Evolutionary conservation across 2,329 filamentous ascomycete species (phyloP).

Genomic region (Rhinocladiella similis): DNA sequence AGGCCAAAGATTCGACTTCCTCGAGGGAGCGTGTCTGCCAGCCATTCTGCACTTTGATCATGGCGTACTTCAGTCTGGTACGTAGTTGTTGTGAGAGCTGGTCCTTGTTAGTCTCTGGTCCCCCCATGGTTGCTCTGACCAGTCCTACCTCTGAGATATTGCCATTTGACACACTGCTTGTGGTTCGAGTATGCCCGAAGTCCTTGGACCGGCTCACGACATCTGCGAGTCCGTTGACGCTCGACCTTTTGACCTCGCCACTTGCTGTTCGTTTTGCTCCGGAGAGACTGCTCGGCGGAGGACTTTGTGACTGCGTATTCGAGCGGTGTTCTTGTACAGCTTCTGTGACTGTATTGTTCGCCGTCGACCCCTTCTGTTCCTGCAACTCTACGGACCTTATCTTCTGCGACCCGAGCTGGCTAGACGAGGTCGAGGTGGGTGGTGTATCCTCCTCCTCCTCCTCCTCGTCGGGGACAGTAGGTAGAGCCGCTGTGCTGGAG

Average conservation of each 20-base stretch:
- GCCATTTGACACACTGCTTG: conserved; percentile 21
- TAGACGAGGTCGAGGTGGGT: conserved; percentile 23
- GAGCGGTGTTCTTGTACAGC: background rate
- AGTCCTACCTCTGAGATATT: conserved; percentile 24
- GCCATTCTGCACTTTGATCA: conserved; percentile 88
- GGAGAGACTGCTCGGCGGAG: conserved; percentile 8
- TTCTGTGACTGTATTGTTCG: background rate
- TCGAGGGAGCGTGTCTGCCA: conserved; percentile 79
- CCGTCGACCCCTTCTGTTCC: conserved; percentile 5
- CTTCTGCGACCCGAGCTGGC: conserved; percentile 9
- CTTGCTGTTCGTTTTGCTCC: conserved; percentile 26
- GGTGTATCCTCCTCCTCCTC: conserved; percentile 20
- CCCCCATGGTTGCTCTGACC: background rate
- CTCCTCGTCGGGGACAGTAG: conserved; percentile 5
- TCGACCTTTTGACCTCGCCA: conserved; percentile 24
- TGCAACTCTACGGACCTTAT: conserved; percentile 5
- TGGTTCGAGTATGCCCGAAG: conserved; percentile 16
- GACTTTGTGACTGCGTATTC: conserved; percentile 19
- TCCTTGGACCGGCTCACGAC: conserved; percentile 6
- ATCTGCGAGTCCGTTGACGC: conserved; percentile 21
- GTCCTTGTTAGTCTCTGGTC: conserved; percentile 22
- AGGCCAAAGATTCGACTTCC: conserved; percentile 73
- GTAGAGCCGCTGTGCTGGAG: conserved; percentile 4
- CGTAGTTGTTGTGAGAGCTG: conserved; percentile 77
- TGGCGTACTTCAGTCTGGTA: conserved; percentile 85